Evolutionary conservation across 1,284 basidiomycete genomes (phyloP), one percentile per base, ranked within the genome.

Genomic region (Melampsora americana): DNA sequence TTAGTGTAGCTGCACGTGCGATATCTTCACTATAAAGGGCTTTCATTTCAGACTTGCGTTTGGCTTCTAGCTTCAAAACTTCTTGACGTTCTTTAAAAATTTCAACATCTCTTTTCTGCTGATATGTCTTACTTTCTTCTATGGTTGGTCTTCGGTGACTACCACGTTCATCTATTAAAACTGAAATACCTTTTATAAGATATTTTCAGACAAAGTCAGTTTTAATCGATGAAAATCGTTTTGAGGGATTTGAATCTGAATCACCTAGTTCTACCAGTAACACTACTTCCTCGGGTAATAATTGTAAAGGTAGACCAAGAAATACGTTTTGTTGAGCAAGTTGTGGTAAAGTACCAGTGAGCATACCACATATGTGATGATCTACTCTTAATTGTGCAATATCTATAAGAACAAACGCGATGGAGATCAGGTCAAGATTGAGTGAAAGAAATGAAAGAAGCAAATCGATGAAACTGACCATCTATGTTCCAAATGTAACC

Each of bases 261-360:
- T 85, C 77, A 92, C 93, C 88, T 79, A 90, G 89, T 77, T 90
- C 87, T 3, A 98, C 87, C 2, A 99, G 87, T 32, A 93, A 86
- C 2, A 92, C 91, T 1, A 91, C 92, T 82, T 99, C 96, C 82
- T 99, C 96, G 0, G 92, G 91, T 83, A 94, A 88, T 0, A 99
- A 85, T 23, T 93, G 85, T 1, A 97, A 85, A 0, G 96, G 96
- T 20, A 93, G 84, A 16, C 96, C 96, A 20, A 99, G 86, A 82
- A 99, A 99, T 1, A 92, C 88, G 84, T 99, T 99, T 84, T 99
- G 96, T 82, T 98, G 95, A 4, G 93, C 90, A 0, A 98, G 87
- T 81, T 95, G 92, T 1, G 96, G 95, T 26, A 99, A 86, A 0
- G 96, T 98, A 0, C 96, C 96, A 0, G 88, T 88, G 59, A 97